These are phyloP conservation scores for Tricholoma hemisulphureum DNA, from an alignment of 768 basidiomycete species.

Conservation along the genomic window DNA sequence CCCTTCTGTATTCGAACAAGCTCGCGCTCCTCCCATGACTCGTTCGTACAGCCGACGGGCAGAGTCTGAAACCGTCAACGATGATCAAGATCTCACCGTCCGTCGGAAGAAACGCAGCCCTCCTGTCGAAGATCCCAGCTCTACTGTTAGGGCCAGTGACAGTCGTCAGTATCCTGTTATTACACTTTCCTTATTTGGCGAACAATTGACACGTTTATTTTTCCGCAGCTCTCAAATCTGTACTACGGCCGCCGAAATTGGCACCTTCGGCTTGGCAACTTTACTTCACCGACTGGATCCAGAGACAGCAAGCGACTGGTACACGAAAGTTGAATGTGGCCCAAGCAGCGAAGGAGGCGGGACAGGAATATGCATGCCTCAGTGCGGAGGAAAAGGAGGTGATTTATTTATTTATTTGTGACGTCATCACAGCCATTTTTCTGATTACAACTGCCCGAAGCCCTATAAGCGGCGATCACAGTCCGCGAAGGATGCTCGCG, in stretches of 20 bases:
- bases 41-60: conserved; percentile 66
- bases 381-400: conserved; percentile 84
- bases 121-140: conserved; percentile 35
- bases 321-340: conserved; percentile 91
- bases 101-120: conserved; percentile 54
- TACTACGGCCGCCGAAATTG: conserved; percentile 83
- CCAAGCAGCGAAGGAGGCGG: conserved; percentile 92
- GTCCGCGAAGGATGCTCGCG: conserved; percentile 80
- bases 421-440: conserved; percentile 31
- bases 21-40: conserved; percentile 46
- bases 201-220: conserved; percentile 13
- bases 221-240: conserved; percentile 64
- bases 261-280: conserved; percentile 96
- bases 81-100: conserved; percentile 75
- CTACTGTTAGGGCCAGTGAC: conserved; percentile 40
- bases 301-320: conserved; percentile 75
- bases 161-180: conserved; percentile 40
- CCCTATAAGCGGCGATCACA: conserved; percentile 85
- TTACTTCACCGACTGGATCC: conserved; percentile 95
- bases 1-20: conserved; percentile 53
- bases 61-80: conserved; percentile 57
- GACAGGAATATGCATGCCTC: conserved; percentile 81
- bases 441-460: conserved; percentile 38
- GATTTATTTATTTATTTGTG: conserved; percentile 29
- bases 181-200: conserved; percentile 6